These are phyloP conservation scores for Friedmanniomyces simplex DNA, from an alignment of 495 filamentous ascomycete species.

Conservation along the genomic window DNA sequence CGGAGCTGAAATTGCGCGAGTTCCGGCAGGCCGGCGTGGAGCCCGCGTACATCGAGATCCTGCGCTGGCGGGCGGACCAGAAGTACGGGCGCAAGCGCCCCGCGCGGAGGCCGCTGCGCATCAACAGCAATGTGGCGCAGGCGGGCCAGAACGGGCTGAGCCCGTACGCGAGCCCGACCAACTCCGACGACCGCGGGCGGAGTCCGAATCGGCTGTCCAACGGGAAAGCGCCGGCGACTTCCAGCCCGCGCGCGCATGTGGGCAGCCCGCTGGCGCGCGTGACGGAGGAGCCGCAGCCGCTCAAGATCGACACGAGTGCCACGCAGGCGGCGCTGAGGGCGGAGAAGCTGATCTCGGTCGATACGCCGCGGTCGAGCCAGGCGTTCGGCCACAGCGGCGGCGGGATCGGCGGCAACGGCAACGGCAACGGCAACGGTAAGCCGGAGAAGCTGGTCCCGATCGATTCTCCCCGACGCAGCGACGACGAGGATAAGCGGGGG, in stretches of 20 bases:
- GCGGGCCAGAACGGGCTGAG: conserved; percentile 18
- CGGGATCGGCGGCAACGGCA: no score
- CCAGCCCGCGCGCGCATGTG: conserved; percentile 27
- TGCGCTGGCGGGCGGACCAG: conserved; percentile 89
- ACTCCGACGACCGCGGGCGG: conserved; percentile 29
- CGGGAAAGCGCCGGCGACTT: conserved; percentile 21
- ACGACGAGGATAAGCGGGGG: conserved; percentile 6
- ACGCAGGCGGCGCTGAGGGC: not conserved
- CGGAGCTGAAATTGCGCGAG: conserved; percentile 82
- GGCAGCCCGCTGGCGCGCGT: conserved; percentile 35
- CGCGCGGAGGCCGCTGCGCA: conserved; percentile 21
- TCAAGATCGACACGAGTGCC: conserved; percentile 20
- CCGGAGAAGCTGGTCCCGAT: conserved; percentile 9
- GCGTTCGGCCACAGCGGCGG: no score
- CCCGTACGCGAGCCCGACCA: conserved; percentile 31
- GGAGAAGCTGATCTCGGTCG: conserved; percentile 10
- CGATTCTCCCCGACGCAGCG: conserved; percentile 3
- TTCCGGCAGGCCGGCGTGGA: conserved; percentile 82
- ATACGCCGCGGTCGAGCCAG: conserved; percentile 18
- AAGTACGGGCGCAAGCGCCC: conserved; percentile 60
- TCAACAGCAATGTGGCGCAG: conserved; percentile 29
- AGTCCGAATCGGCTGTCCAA: conserved; percentile 30
- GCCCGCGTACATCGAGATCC: conserved; percentile 87
- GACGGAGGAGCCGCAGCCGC: conserved; percentile 30
- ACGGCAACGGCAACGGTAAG: no score